These are phyloP conservation scores for Mytilinidion resinicola DNA, from an alignment of 495 filamentous ascomycete genomes.

Conservation along the genomic window DNA sequence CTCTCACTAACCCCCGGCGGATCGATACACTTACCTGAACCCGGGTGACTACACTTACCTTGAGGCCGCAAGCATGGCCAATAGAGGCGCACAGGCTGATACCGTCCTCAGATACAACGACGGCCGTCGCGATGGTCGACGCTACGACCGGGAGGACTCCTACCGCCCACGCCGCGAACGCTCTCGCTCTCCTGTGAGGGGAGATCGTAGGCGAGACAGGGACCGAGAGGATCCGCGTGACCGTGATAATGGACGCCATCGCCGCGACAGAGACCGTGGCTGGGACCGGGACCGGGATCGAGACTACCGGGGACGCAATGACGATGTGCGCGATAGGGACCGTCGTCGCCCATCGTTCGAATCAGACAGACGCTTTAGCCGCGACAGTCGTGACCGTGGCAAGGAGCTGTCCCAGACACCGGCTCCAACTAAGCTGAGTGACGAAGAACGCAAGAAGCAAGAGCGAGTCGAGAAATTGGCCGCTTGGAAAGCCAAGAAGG, in stretches of 20 bases:
- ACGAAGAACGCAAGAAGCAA: conserved; percentile 71
- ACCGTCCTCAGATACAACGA: conserved; percentile 2
- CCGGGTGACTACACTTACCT: neutral
- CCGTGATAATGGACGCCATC: neutral
- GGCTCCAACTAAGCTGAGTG: conserved; percentile 50
- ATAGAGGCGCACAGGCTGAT: conserved; percentile 7
- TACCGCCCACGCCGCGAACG: conserved; percentile 1
- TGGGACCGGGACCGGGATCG: conserved; percentile 66
- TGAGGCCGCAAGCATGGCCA: conserved; percentile 2
- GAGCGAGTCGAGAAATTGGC: conserved; percentile 78
- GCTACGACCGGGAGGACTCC: conserved; percentile 12
- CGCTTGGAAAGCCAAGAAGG: conserved; percentile 87
- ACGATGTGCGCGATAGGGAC: conserved; percentile 44
- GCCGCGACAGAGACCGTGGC: conserved; percentile 8
- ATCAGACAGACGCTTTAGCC: neutral
- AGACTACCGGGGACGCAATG: conserved; percentile 57
- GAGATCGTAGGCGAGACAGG: conserved; percentile 1
- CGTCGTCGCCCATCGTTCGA: neutral
- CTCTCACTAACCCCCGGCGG: too few relatives aligned
- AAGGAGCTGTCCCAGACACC: neutral
- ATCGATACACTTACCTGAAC: too few relatives aligned
- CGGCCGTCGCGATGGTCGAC: conserved; percentile 7
- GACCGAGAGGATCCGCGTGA: neutral
- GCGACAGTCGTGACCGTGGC: conserved; percentile 7
- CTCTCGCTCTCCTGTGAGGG: neutral